Evolutionary conservation across 1,139 yeast genomes (phyloP), one percentile per base, ranked within the genome.

Genomic region (Diutina sp.): DNA sequence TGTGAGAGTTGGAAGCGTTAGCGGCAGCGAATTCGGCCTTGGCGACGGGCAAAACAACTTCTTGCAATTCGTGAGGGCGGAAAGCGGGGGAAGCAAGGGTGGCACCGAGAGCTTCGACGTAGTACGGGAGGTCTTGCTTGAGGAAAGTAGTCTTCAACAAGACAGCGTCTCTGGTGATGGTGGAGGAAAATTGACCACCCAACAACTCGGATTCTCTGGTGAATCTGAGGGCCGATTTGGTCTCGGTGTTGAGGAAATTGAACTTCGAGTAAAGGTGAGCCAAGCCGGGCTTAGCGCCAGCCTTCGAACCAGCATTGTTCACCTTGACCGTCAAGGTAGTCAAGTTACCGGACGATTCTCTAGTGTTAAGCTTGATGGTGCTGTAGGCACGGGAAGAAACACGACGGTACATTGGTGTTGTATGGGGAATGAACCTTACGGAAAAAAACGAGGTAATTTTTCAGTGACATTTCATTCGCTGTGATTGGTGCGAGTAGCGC

Each of bases 121-220:
- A 93, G 80, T 84, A 93, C 62, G 98, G 98, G 68, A 95, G 82
- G 66, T 87, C 89, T 72, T 87, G 88, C 71, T 85, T 85, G 72
- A 93, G 81, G 77, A 93, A 93, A 65, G 82, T 79, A 58, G 98
- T 85, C 64, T 83, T 79, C 68, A 93, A 81, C 61, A 87, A 81
- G 63, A 95, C 80, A 66, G 85, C 78, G 70, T 93, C 98, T 77
- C 97, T 87, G 69, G 90, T 83, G 64, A 90, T 85, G 58, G 71
- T 66, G 55, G 95, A 77, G 56, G 80, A 69, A 70, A 90, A 82
- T 61, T 73, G 74, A 68, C 97, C 98, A 62, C 99, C 99, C 65
- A 93, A 80, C 63, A 93, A 82, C 76, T 95, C 99, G 58, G 93
- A 77, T 76, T 95, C 99, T 74, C 99, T 87, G 66, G 91, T 87